phyloP scores from a whole-genome alignment of 2,329 filamentous ascomycete species.

The Monilinia polystroma region DNA sequence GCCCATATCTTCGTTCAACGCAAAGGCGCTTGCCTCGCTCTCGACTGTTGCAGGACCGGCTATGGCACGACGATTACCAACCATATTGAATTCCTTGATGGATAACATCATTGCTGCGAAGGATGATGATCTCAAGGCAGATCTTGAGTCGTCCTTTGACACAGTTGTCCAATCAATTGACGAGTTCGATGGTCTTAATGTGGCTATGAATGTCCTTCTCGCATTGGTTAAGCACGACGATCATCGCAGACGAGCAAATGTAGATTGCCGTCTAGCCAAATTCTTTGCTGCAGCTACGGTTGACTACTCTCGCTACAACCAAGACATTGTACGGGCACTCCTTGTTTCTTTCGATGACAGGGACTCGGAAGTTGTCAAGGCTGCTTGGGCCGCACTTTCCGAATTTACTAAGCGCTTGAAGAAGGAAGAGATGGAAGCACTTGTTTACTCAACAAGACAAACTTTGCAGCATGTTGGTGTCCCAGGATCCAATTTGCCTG shows the following conservation, averaged over 20 bases:
- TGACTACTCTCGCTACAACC: conserved; percentile 94
- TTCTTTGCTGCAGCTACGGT: conserved; percentile 81
- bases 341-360: conserved; percentile 90
- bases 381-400: conserved; percentile 81
- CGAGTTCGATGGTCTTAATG: conserved; percentile 93
- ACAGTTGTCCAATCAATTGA: conserved; percentile 90
- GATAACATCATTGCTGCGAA: conserved; percentile 80
- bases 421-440: conserved; percentile 97
- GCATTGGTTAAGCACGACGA: conserved; percentile 89
- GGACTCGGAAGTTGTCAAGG: conserved; percentile 81
- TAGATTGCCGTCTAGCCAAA: conserved; percentile 74
- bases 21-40: conserved; percentile 86
- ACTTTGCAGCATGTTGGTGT: conserved; percentile 87
- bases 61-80: conserved; percentile 87
- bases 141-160: conserved; percentile 81
- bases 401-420: conserved; percentile 85
- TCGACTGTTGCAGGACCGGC: conserved; percentile 86
- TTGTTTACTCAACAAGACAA: conserved; percentile 83
- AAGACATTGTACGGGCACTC: conserved; percentile 86
- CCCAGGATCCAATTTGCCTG: conserved; percentile 77
- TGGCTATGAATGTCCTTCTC: conserved; percentile 90
- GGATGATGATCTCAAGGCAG: conserved; percentile 69
- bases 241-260: conserved; percentile 75
- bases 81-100: conserved; percentile 90
- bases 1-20: conserved; percentile 93